Evolutionary conservation across 176 grass and related monocot species (phyloP), one percentile per base, ranked within the genome.

Genomic region (Lolium perenne): DNA sequence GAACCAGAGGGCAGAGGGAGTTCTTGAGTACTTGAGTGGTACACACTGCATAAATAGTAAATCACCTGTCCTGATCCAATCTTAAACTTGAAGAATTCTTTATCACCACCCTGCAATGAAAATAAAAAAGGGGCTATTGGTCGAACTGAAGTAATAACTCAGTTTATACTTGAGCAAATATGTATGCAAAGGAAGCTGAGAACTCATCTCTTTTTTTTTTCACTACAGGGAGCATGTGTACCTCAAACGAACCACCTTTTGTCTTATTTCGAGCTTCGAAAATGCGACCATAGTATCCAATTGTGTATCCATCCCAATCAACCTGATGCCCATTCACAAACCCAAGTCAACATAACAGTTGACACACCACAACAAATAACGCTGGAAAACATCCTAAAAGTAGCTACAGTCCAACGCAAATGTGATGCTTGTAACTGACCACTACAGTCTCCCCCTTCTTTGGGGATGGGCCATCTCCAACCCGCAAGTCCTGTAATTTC

Each of bases 291-390:
- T 98, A 98, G 82, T 98, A 98, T 89, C 96, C 96, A 82, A 98
- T 98, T 63, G 96, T 98, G 83, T 98, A 98, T 65, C 96, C 96
- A 91, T 98, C 96, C 96, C 96, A 98, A 76, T 98, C 96, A 92
- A 98, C 92, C 96, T 98, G 86, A 78, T 80, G 18, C 38, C 63
- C 17, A 85, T 81, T 88, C 74, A 91, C 10, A 90, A 87, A 82
- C 83, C 72, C 38, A 95, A 87, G 78, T 68, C 38, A 77, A 47
- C 54, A 80, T 86, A 82, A 81, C 38, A 66, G 74, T 88, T 80
- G 65, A 57, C 67, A 86, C 18, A 82, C 47, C 40, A 81, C 40
- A 71, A 57, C 78, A 57, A 71, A 79, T 32, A 14, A n/a, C n/a
- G 45, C 7, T 5, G 29, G 65, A 73, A 8, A 73, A 73, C 17